Conservation (phyloP, 257 asterid species). For the Ballota nigra region DNA sequence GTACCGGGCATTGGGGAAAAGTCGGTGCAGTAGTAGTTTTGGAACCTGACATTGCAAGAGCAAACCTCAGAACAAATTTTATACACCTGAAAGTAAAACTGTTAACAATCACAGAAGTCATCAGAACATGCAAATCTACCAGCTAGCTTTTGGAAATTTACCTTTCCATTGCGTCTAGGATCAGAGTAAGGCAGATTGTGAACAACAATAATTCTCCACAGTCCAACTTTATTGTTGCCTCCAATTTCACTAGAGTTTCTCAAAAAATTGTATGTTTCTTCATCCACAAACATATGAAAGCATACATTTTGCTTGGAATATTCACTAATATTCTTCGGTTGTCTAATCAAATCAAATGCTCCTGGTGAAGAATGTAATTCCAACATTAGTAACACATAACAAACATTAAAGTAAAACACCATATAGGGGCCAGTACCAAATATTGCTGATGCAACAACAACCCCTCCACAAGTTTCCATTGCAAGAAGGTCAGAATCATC, state of each 20-base stretch:
- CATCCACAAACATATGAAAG: constrained; percentile 89
- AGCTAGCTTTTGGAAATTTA: constrained; percentile 25
- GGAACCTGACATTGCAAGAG: constrained; percentile 63
- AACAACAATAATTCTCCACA: constrained; percentile 82
- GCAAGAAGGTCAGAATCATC: constrained; percentile 73
- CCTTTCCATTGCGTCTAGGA: constrained; percentile 97
- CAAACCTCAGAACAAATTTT: constrained; percentile 12
- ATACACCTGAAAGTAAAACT: background rate
- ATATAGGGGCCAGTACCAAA: constrained; percentile 53
- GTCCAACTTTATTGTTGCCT: constrained; percentile 61
- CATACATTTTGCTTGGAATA: constrained; percentile 59
- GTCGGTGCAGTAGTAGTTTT: constrained; percentile 83
- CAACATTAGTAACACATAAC: constrained; percentile 23
- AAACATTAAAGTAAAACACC: constrained; percentile 3
- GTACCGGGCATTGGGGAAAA: constrained; percentile 80
- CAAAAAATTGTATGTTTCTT: constrained; percentile 58
- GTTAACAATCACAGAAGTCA: background rate
- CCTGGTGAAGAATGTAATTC: constrained; percentile 48
- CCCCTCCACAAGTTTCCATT: constrained; percentile 82
- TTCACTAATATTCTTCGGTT: constrained; percentile 78
- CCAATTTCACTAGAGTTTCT: constrained; percentile 63
- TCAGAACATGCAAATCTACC: background rate
- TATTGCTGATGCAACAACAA: constrained; percentile 89
- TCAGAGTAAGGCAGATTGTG: constrained; percentile 78
- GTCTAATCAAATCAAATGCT: constrained; percentile 82